A percentile compares a stretch with the other conserved stretches of the same genome.
Conservation (phyloP, 176 grass and related monocot genomes). For the Oryza officinalis region DNA sequence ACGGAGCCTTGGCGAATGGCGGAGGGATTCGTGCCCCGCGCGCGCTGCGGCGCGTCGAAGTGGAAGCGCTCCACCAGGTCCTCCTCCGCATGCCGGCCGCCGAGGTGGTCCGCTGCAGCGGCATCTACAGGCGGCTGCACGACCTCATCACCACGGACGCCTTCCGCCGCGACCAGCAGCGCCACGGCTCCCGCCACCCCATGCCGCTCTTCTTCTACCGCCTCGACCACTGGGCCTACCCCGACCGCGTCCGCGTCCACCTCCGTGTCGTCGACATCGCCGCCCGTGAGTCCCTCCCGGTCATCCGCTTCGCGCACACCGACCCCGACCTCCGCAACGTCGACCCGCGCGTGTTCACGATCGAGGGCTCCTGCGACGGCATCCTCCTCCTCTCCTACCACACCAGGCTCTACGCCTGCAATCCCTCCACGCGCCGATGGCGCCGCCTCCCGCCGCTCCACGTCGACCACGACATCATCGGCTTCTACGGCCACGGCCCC, state of each 20-base stretch:
- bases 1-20: neutral
- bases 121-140: neutral
- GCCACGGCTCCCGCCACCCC: neutral
- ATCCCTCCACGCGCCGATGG: conserved; percentile 27
- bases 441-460: conserved; percentile 14
- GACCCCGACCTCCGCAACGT: neutral
- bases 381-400: conserved; percentile 18
- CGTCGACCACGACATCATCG: neutral
- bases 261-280: conserved; percentile 17
- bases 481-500: neutral
- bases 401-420: conserved; percentile 17
- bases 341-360: neutral
- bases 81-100: conserved; percentile 2
- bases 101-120: neutral
- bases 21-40: too few species aligned
- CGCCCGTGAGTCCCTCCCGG: neutral
- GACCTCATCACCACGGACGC: neutral
- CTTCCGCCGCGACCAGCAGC: conserved; percentile 1
- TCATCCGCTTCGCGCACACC: neutral
- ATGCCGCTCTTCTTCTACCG: conserved; percentile 31
- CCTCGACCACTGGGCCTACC: neutral
- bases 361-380: conserved; percentile 31
- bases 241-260: neutral
- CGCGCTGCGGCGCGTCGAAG: neutral
- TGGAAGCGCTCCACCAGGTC: neutral